Percentiles rank a stretch among this genome's conserved stretches.
Evolutionary conservation across 257 asterid genomes (phyloP).

Genomic region (Cordia subcordata): DNA sequence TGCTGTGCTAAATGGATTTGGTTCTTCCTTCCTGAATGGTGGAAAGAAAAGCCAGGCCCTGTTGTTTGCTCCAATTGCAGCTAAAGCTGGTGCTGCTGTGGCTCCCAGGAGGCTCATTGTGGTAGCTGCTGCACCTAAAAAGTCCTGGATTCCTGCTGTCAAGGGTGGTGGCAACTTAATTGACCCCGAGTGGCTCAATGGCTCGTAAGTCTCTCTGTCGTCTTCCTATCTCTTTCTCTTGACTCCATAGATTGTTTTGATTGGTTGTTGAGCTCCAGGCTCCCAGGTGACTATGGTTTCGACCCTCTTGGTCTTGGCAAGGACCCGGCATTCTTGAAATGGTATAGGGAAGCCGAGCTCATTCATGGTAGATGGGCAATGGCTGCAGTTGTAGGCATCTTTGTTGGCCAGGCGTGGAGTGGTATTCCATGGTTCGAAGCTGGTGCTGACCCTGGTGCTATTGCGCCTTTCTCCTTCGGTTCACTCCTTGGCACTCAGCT

Average conservation of each 20-base stretch:
- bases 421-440: slow-evolving; percentile 98
- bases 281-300: slow-evolving; percentile 91
- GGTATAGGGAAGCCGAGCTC: slow-evolving; percentile 99
- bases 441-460: slow-evolving; percentile 90
- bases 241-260: background rate
- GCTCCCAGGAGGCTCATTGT: slow-evolving; percentile 51
- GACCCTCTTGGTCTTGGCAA: slow-evolving; percentile 94
- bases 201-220: slow-evolving; percentile 63
- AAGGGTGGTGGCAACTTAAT: slow-evolving; percentile 60
- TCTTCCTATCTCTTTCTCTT: background rate
- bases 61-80: slow-evolving; percentile 35
- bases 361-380: slow-evolving; percentile 99
- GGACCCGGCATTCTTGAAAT: slow-evolving; percentile 92
- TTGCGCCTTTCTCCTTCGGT: slow-evolving; percentile 95
- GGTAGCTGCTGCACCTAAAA: slow-evolving; percentile 64
- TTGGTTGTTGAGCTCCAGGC: slow-evolving; percentile 37
- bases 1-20: slow-evolving; percentile 68
- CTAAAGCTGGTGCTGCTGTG: slow-evolving; percentile 28
- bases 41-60: slow-evolving; percentile 62
- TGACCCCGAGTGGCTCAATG: slow-evolving; percentile 98
- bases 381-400: slow-evolving; percentile 89
- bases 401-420: slow-evolving; percentile 90
- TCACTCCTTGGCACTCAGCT: slow-evolving; percentile 92
- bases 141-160: slow-evolving; percentile 90
- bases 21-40: slow-evolving; percentile 74